Percentiles rank a stretch among this genome's conserved stretches.
phyloP scores from a whole-genome alignment of 73 alveolate species.

The Symbiodinium pilosum region DNA sequence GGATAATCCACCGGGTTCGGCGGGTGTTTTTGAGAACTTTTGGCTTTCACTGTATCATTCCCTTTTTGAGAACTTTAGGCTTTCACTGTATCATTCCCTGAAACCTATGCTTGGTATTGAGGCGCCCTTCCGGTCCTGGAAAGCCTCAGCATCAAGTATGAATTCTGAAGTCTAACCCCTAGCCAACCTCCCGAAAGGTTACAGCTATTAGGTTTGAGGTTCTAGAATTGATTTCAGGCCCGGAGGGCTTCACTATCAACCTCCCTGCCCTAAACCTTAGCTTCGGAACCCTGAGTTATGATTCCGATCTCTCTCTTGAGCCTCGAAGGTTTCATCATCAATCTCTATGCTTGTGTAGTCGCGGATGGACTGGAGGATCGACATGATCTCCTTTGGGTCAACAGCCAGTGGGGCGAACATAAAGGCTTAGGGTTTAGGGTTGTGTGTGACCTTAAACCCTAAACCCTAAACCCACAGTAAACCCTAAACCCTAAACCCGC shows the following conservation, averaged over 20 bases:
- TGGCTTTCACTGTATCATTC: too few species aligned
- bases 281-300: not conserved
- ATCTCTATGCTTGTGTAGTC: constrained; percentile 24
- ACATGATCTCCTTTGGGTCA: constrained; percentile 4
- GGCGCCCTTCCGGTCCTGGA: not conserved
- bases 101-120: not conserved
- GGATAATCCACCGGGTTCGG: too few species aligned
- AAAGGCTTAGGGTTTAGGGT: not conserved
- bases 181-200: not conserved
- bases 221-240: not conserved
- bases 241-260: not conserved
- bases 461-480: not conserved
- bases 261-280: not conserved
- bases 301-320: not conserved
- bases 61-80: too few species aligned
- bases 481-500: not conserved
- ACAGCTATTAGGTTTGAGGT: not conserved
- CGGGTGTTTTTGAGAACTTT: too few species aligned
- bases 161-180: not conserved
- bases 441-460: not conserved
- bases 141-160: not conserved
- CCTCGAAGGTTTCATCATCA: constrained; percentile 77
- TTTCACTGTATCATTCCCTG: not conserved
- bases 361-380: constrained; percentile 28
- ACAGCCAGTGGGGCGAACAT: not conserved